Conservation (phyloP, 2,329 filamentous ascomycete genomes). For the Ophiosphaerella herpotricha region DNA sequence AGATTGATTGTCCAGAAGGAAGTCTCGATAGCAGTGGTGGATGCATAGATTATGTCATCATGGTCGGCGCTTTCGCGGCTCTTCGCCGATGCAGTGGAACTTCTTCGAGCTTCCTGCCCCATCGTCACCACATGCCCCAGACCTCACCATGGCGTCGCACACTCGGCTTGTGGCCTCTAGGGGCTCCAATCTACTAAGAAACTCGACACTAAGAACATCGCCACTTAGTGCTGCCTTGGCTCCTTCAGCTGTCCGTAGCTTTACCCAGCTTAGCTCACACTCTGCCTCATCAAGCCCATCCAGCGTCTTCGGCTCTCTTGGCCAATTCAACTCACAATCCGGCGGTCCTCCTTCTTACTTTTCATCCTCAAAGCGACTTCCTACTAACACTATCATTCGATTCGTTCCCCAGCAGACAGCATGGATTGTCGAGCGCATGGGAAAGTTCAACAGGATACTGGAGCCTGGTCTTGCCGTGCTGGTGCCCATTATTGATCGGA, state of each 20-base stretch:
- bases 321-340: conserved; percentile 26
- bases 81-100: conserved; percentile 20
- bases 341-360: conserved; percentile 74
- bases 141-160: conserved; percentile 40
- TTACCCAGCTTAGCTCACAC: conserved; percentile 38
- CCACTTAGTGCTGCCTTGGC: conserved; percentile 26
- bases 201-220: conserved; percentile 22
- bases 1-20: too few relatives aligned
- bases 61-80: conserved; percentile 14
- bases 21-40: neutral
- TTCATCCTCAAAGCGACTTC: conserved; percentile 66
- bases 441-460: conserved; percentile 91
- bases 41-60: conserved; percentile 22
- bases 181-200: conserved; percentile 32
- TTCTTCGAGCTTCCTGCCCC: conserved; percentile 26
- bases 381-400: conserved; percentile 90
- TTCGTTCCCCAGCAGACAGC: conserved; percentile 99
- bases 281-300: conserved; percentile 26
- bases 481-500: conserved; percentile 88
- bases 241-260: conserved; percentile 28
- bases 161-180: conserved; percentile 39
- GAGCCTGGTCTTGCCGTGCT: conserved; percentile 89
- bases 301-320: conserved; percentile 36
- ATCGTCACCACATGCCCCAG: conserved; percentile 23
- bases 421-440: conserved; percentile 99